A percentile compares a stretch with the other conserved stretches of the same genome.
phyloP scores from a whole-genome alignment of 768 basidiomycete species.

The Candolleomyces aberdarensis region DNA sequence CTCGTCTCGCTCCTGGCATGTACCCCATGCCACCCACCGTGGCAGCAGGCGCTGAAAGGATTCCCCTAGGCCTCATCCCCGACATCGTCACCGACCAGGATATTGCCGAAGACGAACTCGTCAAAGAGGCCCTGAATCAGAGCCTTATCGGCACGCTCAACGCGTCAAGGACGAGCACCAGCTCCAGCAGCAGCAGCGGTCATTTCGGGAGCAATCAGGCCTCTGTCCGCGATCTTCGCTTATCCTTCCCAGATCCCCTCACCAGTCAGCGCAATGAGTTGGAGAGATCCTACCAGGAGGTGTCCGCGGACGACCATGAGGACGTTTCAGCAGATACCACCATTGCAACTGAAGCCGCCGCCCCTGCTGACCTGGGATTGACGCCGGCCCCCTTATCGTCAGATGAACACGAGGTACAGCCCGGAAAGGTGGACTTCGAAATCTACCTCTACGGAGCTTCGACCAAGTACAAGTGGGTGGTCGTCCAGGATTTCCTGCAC shows the following conservation, averaged over 20 bases:
- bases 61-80: constrained; percentile 25
- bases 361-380: constrained; percentile 19
- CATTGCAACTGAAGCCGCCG: not conserved
- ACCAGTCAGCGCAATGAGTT: constrained; percentile 66
- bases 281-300: constrained; percentile 56
- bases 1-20: constrained; percentile 26
- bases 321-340: constrained; percentile 13
- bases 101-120: constrained; percentile 60
- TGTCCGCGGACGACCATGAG: constrained; percentile 27
- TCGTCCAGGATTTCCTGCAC: constrained; percentile 56
- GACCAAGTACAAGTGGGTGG: constrained; percentile 55
- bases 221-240: constrained; percentile 69
- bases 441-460: constrained; percentile 68
- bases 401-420: constrained; percentile 21
- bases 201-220: constrained; percentile 48
- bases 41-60: constrained; percentile 27
- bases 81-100: constrained; percentile 33
- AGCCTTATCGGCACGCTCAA: constrained; percentile 80
- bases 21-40: constrained; percentile 28
- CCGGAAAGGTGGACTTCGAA: constrained; percentile 44
- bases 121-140: constrained; percentile 76
- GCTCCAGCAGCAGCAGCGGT: constrained; percentile 31
- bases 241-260: constrained; percentile 84
- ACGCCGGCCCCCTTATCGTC: constrained; percentile 30
- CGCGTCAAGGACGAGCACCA: constrained; percentile 64